A percentile compares a stretch with the other conserved stretches of the same genome.
These are phyloP conservation scores for Aquilaria agallochum DNA, from an alignment of 441 rosid species.

Conservation along the genomic window DNA sequence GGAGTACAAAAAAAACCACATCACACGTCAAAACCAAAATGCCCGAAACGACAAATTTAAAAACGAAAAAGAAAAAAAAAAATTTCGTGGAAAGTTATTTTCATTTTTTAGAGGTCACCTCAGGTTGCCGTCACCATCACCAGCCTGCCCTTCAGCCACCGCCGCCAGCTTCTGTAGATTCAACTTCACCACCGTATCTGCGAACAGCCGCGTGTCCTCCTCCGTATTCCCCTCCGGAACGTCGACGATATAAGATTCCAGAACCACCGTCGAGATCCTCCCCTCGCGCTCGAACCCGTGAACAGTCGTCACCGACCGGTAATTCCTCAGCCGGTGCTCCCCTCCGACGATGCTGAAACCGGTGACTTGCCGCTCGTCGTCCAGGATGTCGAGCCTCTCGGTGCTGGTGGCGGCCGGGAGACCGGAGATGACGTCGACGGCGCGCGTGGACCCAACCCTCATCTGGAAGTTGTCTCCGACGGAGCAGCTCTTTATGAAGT, in stretches of 20 bases:
- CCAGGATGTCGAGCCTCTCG: conserved; percentile 53
- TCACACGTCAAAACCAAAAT: no score
- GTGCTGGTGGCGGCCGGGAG: conserved; percentile 59
- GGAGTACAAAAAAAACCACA: no score
- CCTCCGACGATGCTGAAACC: conserved; percentile 63
- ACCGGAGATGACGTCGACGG: conserved; percentile 58
- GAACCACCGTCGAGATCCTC: conserved; percentile 37
- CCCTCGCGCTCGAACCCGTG: conserved; percentile 41
- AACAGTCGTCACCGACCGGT: conserved; percentile 51
- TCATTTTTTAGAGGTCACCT: conserved; percentile 1
- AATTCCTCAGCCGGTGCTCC: conserved; percentile 56
- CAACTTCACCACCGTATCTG: conserved; percentile 56
- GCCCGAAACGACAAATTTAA: no score
- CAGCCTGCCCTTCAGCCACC: conserved; percentile 33
- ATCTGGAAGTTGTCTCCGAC: conserved; percentile 29
- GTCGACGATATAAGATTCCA: conserved; percentile 64
- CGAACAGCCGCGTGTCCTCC: conserved; percentile 61
- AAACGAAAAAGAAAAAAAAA: no score
- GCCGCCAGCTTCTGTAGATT: conserved; percentile 57
- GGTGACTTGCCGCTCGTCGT: conserved; percentile 35
- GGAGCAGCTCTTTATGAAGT: conserved; percentile 58
- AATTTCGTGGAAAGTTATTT: no score
- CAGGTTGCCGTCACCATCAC: conserved; percentile 22
- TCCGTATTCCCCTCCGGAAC: conserved; percentile 60
- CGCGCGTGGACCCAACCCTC: conserved; percentile 45